Base-by-base conservation (phyloP, 148 eudicot species). In the Salicornia ramosissima region DNA sequence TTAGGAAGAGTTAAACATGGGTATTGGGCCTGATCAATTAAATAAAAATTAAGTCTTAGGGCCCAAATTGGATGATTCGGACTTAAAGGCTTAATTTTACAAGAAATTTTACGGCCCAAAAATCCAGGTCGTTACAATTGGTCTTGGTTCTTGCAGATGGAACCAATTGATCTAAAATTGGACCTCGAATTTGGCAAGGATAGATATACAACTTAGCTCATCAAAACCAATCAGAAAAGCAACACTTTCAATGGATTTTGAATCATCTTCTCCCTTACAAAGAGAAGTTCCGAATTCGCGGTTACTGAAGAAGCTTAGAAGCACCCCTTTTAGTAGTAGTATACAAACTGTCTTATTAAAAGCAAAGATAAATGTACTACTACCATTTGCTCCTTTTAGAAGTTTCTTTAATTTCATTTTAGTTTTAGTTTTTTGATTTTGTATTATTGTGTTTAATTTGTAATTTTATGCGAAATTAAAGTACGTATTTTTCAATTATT, bases 361-460 rank as follows among this genome's bases (percentile, higher is more conserved):
- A 77, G 90, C 98, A 46, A 93, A 93, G 80, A 88, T 93, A 67
- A 93, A 88, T 52, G 68, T 88, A 52, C 79, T 93, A 70, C 92
- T 93, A 65, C 98, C 98, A 40, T 90, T 87, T 69, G 98, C 95
- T 36, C 96, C 96, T 31, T 65, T 90, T n/a, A n/a, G n/a, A n/a
- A n/a, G n/a, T n/a, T n/a, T n/a, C n/a, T n/a, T n/a, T n/a, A n/a
- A n/a, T n/a, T n/a, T n/a, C n/a, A n/a, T n/a, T n/a, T n/a, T n/a
- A n/a, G n/a, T n/a, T n/a, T n/a, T n/a, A n/a, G n/a, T n/a, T n/a
- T n/a, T n/a, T n/a, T n/a, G n/a, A n/a, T n/a, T n/a, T n/a, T n/a
- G n/a, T n/a, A n/a, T n/a, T n/a, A n/a, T n/a, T n/a, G n/a, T n/a
- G n/a, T n/a, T n/a, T n/a, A n/a, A n/a, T n/a, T n/a, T n/a, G n/a